Percentiles rank a stretch among this genome's conserved stretches.
Evolutionary conservation across 2,329 filamentous ascomycete species (phyloP).

Genomic region (Incumbomyces lentus): DNA sequence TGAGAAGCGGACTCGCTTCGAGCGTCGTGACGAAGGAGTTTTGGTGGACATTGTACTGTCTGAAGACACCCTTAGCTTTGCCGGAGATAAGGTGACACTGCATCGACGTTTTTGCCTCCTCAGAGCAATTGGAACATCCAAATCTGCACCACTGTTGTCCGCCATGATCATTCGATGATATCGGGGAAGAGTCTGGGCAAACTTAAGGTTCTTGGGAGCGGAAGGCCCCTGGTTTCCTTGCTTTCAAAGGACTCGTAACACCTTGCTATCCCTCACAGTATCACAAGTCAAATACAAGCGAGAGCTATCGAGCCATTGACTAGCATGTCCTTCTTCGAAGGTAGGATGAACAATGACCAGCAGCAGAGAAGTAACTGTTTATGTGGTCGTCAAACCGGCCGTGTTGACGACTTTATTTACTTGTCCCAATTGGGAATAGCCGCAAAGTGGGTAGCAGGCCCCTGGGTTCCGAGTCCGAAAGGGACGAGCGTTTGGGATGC

Average conservation of each 20-base stretch:
- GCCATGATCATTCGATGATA: too few relatives aligned
- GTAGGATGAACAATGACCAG: too few relatives aligned
- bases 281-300: too few relatives aligned
- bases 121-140: conserved; percentile 5
- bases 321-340: too few relatives aligned
- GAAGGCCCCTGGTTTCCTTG: too few relatives aligned
- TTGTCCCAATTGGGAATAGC: neutral
- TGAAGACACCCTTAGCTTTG: conserved; percentile 9
- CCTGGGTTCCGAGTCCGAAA: neutral
- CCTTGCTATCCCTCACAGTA: too few relatives aligned
- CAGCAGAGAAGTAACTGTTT: neutral
- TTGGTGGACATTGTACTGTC: conserved; percentile 1
- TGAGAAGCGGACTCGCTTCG: conserved; percentile 38
- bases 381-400: neutral
- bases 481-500: neutral
- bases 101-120: conserved; percentile 15
- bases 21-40: conserved; percentile 18
- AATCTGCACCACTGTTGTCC: too few relatives aligned
- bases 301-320: too few relatives aligned
- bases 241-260: too few relatives aligned
- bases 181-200: too few relatives aligned
- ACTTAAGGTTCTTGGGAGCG: too few relatives aligned
- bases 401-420: conserved; percentile 3
- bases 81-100: conserved; percentile 16
- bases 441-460: neutral